These are phyloP conservation scores for Prunus mira DNA, from an alignment of 306 rosid species.

Conservation along the genomic window DNA sequence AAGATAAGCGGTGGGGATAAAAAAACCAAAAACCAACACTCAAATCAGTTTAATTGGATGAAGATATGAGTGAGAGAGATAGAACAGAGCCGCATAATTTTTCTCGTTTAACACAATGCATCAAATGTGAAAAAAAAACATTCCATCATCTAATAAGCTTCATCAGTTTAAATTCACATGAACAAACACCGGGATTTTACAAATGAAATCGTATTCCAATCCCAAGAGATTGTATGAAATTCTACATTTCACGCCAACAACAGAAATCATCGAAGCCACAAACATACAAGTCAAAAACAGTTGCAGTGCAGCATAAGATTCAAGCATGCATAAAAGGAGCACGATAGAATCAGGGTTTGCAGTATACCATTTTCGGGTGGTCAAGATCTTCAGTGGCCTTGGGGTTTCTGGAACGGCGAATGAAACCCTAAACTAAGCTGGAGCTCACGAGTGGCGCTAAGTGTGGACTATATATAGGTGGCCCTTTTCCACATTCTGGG, in stretches of 20 bases:
- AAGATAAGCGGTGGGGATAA: neutral
- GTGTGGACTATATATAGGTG: neutral
- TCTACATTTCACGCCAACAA: neutral
- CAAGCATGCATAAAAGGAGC: neutral
- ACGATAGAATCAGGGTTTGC: neutral
- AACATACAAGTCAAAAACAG: neutral
- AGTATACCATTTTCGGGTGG: neutral
- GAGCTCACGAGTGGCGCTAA: neutral
- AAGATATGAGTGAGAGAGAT: neutral
- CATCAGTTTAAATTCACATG: neutral
- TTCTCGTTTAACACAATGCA: neutral
- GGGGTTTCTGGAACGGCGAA: neutral
- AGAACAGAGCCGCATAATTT: no score
- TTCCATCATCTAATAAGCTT: neutral
- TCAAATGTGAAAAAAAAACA: neutral
- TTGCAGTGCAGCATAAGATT: neutral
- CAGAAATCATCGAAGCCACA: neutral
- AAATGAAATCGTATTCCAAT: neutral
- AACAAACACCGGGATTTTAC: neutral
- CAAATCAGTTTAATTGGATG: neutral
- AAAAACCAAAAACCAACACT: neutral
- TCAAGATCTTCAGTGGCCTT: neutral
- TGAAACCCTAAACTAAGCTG: neutral
- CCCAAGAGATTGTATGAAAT: neutral
- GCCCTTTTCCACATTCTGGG: neutral